Base-by-base conservation (phyloP, 305 asterid species). In the Fraxinus platypoda region DNA sequence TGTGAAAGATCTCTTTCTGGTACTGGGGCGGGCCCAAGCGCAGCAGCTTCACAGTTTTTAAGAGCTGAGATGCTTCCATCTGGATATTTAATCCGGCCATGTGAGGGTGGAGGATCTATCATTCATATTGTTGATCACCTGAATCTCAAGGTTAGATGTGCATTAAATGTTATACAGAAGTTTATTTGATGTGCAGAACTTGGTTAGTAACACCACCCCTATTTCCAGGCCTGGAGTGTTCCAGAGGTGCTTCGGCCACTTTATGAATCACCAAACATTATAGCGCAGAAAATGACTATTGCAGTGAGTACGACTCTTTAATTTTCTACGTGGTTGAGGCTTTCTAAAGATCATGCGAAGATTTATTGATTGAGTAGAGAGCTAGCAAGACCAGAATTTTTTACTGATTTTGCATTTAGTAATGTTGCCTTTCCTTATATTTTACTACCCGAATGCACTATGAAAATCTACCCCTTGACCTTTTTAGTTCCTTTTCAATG, bases 71-170 rank as follows among this genome's bases (percentile, higher is more conserved):
- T 90, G 89, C 97, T 93, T 87, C 98, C 98, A 25, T 93, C 97
- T 17, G 98, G 98, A 77, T 94, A 92, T 83, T 83, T 94, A 83
- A 90, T 94, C 74, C 88, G 98, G 75, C 98, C 98, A 2, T 94
- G 95, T 72, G 97, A 94, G n/a, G 97, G 98, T 73, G 97, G 98
- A 85, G 98, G 98, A 73, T 94, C 98, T 26, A 94, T 93, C 81
- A 94, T 94, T 82, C 98, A 94, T 87, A 94, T 94, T 21, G 98
- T 94, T 71, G 97, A 94, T 82, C 98, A 94, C 89, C 88, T 91
- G 38, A 93, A 91, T 84, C 89, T 94, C 1, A 93, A 94, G 98
- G 98, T 93, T 25, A 62, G 79, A 41, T 75, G 17, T 35, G 26
- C 28, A 0, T n/a, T 19, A 66, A 7, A 15, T 62, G n/a, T n/a